phyloP scores from a whole-genome alignment of 176 grass and related monocot genomes.

The Secale cereale region DNA sequence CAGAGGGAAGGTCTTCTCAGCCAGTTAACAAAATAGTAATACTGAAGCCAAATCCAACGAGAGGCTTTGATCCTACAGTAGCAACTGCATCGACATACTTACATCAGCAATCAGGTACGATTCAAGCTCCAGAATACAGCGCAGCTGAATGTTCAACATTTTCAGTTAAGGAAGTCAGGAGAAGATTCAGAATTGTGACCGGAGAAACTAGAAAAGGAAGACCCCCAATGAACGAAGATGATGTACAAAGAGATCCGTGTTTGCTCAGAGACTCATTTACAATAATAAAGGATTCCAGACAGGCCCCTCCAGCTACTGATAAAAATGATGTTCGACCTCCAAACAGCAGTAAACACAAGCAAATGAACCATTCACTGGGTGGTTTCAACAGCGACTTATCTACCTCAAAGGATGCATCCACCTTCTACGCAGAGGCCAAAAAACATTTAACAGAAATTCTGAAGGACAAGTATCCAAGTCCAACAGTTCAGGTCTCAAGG shows the following conservation, averaged over 20 bases:
- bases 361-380: not conserved
- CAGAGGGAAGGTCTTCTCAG: slow-evolving; percentile 40
- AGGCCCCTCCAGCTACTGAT: not conserved
- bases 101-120: not conserved
- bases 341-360: slow-evolving; percentile 19
- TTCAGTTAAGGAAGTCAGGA: slow-evolving; percentile 82
- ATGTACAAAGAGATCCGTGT: slow-evolving; percentile 22
- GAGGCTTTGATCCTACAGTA: not conserved
- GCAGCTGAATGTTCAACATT: slow-evolving; percentile 57
- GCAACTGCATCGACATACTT: slow-evolving; percentile 18
- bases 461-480: slow-evolving; percentile 32
- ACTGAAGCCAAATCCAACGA: slow-evolving; percentile 67
- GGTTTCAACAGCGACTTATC: slow-evolving; percentile 9
- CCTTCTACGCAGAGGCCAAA: slow-evolving; percentile 77
- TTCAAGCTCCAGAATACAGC: slow-evolving; percentile 25
- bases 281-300: slow-evolving; percentile 32
- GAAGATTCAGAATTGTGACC: slow-evolving; percentile 56
- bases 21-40: slow-evolving; percentile 72
- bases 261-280: slow-evolving; percentile 31
- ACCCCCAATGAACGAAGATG: slow-evolving; percentile 18
- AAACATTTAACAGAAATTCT: slow-evolving; percentile 79
- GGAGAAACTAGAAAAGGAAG: slow-evolving; percentile 48
- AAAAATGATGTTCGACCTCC: not conserved
- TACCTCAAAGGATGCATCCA: slow-evolving; percentile 38
- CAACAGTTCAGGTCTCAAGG: slow-evolving; percentile 36